Conservation (phyloP, 176 grass and related monocot genomes). For the Phragmites australis region DNA sequence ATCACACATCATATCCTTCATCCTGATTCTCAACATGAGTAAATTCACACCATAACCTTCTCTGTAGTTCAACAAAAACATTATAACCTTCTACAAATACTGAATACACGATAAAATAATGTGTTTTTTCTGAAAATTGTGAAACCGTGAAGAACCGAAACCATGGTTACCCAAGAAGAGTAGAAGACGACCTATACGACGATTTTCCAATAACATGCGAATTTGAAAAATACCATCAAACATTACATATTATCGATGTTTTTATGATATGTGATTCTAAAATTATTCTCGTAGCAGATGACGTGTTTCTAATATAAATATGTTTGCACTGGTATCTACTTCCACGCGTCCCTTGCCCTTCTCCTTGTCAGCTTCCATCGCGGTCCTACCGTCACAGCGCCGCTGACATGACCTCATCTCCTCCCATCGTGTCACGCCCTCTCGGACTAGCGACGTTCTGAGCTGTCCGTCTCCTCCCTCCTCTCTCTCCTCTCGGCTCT, state of each 20-base stretch:
- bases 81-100: background rate
- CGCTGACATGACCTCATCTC: conserved; percentile 32
- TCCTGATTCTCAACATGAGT: background rate
- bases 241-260: no score
- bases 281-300: no score
- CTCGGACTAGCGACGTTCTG: conserved; percentile 26
- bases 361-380: conserved; percentile 21
- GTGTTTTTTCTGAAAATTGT: background rate
- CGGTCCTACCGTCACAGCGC: conserved; percentile 19
- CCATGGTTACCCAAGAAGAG: background rate
- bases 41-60: background rate
- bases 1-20: background rate
- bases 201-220: no score
- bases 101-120: background rate
- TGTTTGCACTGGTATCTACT: background rate
- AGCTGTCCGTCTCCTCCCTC: conserved; percentile 20
- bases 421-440: conserved; percentile 30
- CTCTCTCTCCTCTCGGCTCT: background rate
- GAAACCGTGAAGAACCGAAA: no score
- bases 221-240: no score
- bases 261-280: no score
- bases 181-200: background rate
- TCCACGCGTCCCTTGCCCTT: background rate
- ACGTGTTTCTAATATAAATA: no score
- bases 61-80: background rate